phyloP scores from a whole-genome alignment of 106 monocot species.

The Phalaenopsis equestris region DNA sequence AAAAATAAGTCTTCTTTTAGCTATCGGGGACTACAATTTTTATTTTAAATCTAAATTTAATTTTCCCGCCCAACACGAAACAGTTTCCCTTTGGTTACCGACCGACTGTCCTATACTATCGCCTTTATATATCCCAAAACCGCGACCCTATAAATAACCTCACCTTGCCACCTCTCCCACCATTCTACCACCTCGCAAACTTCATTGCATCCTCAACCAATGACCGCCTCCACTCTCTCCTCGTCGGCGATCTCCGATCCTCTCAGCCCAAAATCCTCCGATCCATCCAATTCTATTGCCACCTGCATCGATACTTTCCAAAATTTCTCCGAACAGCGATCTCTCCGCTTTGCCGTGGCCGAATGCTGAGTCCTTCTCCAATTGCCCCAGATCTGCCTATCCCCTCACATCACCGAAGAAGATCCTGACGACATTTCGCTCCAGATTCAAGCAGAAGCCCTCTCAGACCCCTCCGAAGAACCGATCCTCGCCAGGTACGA shows the following conservation, averaged over 20 bases:
- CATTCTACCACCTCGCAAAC: no score
- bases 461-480: slow-evolving; percentile 38
- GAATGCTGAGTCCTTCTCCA: neutral
- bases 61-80: no score
- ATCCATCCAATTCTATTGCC: neutral
- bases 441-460: slow-evolving; percentile 38
- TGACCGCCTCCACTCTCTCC: neutral
- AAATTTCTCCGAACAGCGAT: no score
- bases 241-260: neutral
- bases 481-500: slow-evolving; percentile 45
- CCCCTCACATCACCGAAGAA: neutral
- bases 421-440: slow-evolving; percentile 41
- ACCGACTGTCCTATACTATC: no score
- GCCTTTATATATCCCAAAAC: no score
- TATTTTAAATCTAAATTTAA: no score
- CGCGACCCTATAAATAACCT: no score
- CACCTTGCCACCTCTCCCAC: no score
- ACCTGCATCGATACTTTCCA: no score
- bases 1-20: no score
- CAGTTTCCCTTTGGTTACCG: no score
- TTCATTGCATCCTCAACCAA: neutral
- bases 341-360: neutral
- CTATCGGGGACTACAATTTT: no score
- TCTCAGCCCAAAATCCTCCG: neutral
- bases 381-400: neutral